These are phyloP conservation scores for Sicyos edulis DNA, from an alignment of 306 rosid genomes.

Conservation along the genomic window DNA sequence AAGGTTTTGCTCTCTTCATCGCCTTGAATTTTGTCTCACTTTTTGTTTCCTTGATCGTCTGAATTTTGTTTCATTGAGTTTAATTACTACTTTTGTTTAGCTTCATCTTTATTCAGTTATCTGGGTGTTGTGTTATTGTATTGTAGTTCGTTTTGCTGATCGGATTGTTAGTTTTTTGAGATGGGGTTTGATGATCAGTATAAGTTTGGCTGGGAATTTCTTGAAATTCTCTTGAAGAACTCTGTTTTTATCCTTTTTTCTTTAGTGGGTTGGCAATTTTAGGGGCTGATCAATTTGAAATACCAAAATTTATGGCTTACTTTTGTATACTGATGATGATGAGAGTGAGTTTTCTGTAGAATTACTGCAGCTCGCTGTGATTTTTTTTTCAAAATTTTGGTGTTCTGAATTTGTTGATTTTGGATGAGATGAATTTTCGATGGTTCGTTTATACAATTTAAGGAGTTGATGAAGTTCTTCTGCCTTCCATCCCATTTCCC, in stretches of 20 bases:
- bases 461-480: neutral
- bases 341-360: neutral
- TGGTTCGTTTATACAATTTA: neutral
- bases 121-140: neutral
- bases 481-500: neutral
- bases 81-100: neutral
- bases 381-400: neutral
- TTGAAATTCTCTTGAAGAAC: neutral
- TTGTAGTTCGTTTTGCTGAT: neutral
- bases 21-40: neutral
- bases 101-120: neutral
- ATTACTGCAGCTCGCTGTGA: neutral
- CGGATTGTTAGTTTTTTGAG: neutral
- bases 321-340: neutral
- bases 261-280: neutral
- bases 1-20: neutral
- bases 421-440: neutral
- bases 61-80: conserved; percentile 17
- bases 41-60: conserved; percentile 11
- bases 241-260: neutral
- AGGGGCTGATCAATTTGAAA: neutral
- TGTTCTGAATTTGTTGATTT: neutral
- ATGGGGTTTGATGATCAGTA: conserved; percentile 7
- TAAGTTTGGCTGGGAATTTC: neutral
- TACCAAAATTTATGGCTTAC: neutral